A percentile compares a stretch with the other conserved stretches of the same genome.
Evolutionary conservation across 148 eudicot genomes (phyloP).

Genomic region (Drosera capensis): DNA sequence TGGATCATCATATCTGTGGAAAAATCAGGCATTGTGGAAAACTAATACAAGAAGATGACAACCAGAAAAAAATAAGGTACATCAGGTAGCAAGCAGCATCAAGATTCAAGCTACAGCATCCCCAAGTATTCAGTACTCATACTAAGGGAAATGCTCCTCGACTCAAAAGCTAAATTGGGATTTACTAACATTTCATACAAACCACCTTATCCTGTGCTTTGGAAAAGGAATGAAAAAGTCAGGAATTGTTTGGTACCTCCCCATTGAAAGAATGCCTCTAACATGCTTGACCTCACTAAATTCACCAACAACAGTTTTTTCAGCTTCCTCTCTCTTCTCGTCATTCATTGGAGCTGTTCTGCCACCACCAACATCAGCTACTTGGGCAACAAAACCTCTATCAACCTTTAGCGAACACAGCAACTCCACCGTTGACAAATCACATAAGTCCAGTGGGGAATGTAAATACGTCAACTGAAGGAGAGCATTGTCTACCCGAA

Average conservation of each 20-base stretch:
- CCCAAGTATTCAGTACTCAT: too few species aligned
- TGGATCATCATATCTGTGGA: slow-evolving; percentile 64
- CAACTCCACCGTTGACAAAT: neutral
- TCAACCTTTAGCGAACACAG: slow-evolving; percentile 46
- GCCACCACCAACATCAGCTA: slow-evolving; percentile 82
- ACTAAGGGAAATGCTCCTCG: too few species aligned
- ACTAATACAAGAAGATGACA: neutral
- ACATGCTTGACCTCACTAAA: slow-evolving; percentile 92
- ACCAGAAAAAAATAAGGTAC: neutral
- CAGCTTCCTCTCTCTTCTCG: slow-evolving; percentile 68
- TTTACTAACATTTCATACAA: too few species aligned
- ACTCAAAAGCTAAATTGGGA: too few species aligned
- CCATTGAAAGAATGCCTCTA: slow-evolving; percentile 94
- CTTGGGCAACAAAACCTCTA: slow-evolving; percentile 97
- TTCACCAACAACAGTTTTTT: slow-evolving; percentile 75
- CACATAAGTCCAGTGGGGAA: neutral
- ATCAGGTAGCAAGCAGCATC: neutral
- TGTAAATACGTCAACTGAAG: neutral
- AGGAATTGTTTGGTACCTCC: slow-evolving; percentile 36
- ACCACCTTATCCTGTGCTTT: neutral
- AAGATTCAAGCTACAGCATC: too few species aligned
- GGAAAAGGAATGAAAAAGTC: neutral
- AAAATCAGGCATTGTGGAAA: neutral
- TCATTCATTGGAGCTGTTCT: slow-evolving; percentile 84
- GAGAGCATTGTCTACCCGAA: slow-evolving; percentile 40